Base-by-base conservation (phyloP, 306 rosid genomes). In the Casuarina equisetifolia region DNA sequence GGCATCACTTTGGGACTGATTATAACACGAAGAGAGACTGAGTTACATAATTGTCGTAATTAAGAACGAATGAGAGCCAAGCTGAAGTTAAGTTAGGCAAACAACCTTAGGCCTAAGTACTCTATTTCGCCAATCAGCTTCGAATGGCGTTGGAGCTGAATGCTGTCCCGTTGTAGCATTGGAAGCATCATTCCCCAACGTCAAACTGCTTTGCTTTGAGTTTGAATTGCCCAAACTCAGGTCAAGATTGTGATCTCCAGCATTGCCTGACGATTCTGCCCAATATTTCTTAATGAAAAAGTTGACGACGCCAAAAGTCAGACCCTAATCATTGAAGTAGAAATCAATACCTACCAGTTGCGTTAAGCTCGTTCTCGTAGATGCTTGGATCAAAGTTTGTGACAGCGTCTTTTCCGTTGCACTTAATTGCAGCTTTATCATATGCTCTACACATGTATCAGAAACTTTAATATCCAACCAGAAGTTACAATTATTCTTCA, bases 371-470 rank as follows among this genome's bases (percentile, higher is more conserved):
- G 11, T 74, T 86, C 49, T 95, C 90, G 63, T 96, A 96, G 76
- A 90, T 88, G 86, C 96, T 91, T 67, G 99, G 97, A 80, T 96
- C 99, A 78, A 96, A 96, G 80, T 96, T 96, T 19, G 99, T 96
- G 72, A 96, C 97, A 73, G 99, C 98, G 58, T 96, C 99, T 80
- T 96, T 96, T 73, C 99, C 99, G 72, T 96, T 96, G 76, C 92
- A 96, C 86, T 92, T 96, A 5, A 96, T 96, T 57, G 99, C 99
- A 78, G 99, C 99, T 84, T 96, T 96, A 81, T 96, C 99, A 84
- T 96, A 96, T 4, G 98, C 98, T 90, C 99, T 95, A 79, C 69
- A 70, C 43, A n/a, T 51, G 57, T 25, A 44, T 45, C 61, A 20
- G 49, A 74, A 82, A 36, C 6, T 61, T 82, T 74, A 71, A 82